These are phyloP conservation scores for Umbelopsis sp. DNA, from an alignment of 192 early-diverging fungal species.

Conservation along the genomic window DNA sequence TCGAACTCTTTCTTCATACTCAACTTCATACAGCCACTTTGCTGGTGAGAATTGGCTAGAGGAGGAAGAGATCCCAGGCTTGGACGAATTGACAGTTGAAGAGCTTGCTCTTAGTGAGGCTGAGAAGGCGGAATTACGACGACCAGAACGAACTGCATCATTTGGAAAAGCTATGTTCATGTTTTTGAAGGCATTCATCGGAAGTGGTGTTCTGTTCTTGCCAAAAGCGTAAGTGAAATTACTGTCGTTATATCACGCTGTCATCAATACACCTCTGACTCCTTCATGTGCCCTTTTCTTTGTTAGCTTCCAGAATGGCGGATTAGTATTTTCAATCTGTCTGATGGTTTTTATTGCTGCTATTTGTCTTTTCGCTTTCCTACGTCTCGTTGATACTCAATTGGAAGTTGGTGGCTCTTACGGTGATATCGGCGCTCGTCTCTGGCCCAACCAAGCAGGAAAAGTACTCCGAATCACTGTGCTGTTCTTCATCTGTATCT, in stretches of 20 bases:
- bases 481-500: constrained; percentile 60
- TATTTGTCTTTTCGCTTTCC: constrained; percentile 63
- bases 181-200: constrained; percentile 66
- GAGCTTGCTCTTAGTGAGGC: background rate
- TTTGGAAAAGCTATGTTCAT: constrained; percentile 58
- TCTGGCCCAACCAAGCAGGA: constrained; percentile 45
- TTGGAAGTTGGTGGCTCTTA: constrained; percentile 55
- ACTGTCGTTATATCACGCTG: too few relatives aligned
- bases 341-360: constrained; percentile 61
- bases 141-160: constrained; percentile 42
- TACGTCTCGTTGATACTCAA: constrained; percentile 41
- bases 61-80: background rate
- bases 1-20: constrained; percentile 30
- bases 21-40: constrained; percentile 31
- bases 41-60: constrained; percentile 26
- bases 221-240: constrained; percentile 48
- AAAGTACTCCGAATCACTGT: constrained; percentile 20
- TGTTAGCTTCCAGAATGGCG: constrained; percentile 59
- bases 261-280: too few relatives aligned
- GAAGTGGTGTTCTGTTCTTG: constrained; percentile 62
- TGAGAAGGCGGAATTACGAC: background rate
- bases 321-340: constrained; percentile 60
- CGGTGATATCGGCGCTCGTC: constrained; percentile 60
- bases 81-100: background rate
- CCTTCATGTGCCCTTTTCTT: background rate